Conservation (phyloP, 1,139 yeast genomes). For the Suhomyces choctaworum region DNA sequence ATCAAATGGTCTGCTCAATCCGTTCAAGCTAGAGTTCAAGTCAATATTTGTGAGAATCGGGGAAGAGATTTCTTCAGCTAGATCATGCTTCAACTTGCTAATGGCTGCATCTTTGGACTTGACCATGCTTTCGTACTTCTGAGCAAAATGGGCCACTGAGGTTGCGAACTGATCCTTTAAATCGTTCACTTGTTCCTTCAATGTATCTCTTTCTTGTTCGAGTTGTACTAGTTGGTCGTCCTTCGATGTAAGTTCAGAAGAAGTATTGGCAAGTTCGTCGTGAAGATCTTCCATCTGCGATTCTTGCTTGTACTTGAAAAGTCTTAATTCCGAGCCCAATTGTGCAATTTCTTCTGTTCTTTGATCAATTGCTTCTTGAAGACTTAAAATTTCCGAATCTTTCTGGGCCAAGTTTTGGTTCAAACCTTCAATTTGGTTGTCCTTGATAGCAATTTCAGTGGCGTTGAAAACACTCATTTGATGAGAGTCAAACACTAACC, state of each 20-base stretch:
- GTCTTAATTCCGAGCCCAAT: constrained; percentile 11
- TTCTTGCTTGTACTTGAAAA: constrained; percentile 10
- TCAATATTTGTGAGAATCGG: constrained; percentile 13
- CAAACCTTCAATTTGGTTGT: constrained; percentile 1
- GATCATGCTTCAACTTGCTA: constrained; percentile 10
- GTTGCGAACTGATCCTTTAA: constrained; percentile 17
- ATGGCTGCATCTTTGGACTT: constrained; percentile 10
- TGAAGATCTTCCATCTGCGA: constrained; percentile 11
- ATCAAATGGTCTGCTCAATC: constrained; percentile 10
- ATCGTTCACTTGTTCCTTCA: constrained; percentile 11
- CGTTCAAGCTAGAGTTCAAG: constrained; percentile 4
- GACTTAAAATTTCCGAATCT: constrained; percentile 1
- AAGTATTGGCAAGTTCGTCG: constrained; percentile 11
- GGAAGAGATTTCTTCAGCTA: constrained; percentile 10
- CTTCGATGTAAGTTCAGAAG: constrained; percentile 8
- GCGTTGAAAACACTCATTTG: constrained; percentile 5
- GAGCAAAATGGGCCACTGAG: constrained; percentile 12
- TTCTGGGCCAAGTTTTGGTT: not conserved
- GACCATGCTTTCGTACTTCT: constrained; percentile 11
- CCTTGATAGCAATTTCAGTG: constrained; percentile 7
- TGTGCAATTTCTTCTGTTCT: constrained; percentile 14
- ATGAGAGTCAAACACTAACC: constrained; percentile 4
- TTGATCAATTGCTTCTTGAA: constrained; percentile 11
- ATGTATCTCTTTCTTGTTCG: constrained; percentile 9
- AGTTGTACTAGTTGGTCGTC: constrained; percentile 9